A percentile compares a stretch with the other conserved stretches of the same genome.
These are phyloP conservation scores for Aspergillus carbonarius DNA, from an alignment of 2,329 filamentous ascomycete species.

Conservation along the genomic window DNA sequence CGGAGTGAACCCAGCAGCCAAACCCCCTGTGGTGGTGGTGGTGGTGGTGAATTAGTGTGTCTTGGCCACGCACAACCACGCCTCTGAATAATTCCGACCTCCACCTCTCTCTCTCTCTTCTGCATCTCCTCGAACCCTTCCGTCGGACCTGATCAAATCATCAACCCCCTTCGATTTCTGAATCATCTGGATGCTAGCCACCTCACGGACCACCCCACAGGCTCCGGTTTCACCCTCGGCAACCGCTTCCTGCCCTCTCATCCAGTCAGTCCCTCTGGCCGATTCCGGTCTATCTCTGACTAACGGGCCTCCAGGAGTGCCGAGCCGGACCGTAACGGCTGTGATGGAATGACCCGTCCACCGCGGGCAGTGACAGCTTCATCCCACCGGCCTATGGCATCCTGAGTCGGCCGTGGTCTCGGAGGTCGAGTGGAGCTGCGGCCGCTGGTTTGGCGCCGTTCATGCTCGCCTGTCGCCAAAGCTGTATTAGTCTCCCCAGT, in stretches of 20 bases:
- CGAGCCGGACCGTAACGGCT: slow-evolving; percentile 6
- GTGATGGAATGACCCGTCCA: slow-evolving; percentile 1
- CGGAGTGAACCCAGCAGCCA: neutral
- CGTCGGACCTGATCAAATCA: neutral
- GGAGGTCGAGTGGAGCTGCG: neutral
- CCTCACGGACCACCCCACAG: neutral
- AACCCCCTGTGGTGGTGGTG: neutral
- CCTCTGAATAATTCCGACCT: neutral
- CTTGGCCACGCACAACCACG: neutral
- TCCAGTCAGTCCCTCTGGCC: neutral
- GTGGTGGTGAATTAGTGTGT: too few relatives aligned
- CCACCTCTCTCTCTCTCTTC: neutral
- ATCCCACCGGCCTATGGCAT: neutral
- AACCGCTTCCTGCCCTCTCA: neutral
- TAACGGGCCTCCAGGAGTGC: neutral
- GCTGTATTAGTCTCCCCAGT: neutral
- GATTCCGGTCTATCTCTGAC: neutral
- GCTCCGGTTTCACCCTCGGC: neutral
- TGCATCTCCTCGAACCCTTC: neutral
- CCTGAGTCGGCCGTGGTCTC: neutral
- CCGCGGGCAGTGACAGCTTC: slow-evolving; percentile 3
- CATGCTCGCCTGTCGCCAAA: slow-evolving; percentile 3
- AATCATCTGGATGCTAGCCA: neutral
- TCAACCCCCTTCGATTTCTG: too few relatives aligned
- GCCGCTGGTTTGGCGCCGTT: slow-evolving; percentile 2